phyloP scores from a whole-genome alignment of 345 rosid species.

The Pseudoturritis turrita region DNA sequence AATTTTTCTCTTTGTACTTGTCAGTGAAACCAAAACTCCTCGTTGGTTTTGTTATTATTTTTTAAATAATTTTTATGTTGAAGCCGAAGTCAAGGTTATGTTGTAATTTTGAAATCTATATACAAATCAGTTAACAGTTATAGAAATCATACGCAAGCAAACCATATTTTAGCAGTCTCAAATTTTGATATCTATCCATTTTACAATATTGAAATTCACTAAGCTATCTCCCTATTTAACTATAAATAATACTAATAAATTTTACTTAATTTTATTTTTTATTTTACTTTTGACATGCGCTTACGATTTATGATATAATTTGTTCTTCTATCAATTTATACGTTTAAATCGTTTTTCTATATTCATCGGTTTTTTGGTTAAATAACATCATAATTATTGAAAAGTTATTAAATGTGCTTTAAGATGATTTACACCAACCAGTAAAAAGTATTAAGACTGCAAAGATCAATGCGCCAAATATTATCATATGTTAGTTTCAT shows the following conservation, averaged over 20 bases:
- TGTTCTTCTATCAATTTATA: too few relatives aligned
- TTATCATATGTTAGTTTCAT: neutral
- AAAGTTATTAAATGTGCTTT: too few relatives aligned
- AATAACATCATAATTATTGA: neutral
- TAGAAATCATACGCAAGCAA: neutral
- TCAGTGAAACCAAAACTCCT: neutral
- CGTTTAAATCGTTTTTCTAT: too few relatives aligned
- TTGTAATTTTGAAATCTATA: neutral
- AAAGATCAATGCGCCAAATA: too few relatives aligned
- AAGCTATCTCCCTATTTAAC: neutral
- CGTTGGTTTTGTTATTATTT: neutral
- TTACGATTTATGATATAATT: too few relatives aligned
- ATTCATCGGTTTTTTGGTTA: too few relatives aligned
- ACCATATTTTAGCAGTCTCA: neutral
- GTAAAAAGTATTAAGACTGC: too few relatives aligned
- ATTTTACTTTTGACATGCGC: too few relatives aligned
- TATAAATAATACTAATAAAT: too few relatives aligned
- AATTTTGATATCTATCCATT: neutral
- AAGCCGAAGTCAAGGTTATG: neutral
- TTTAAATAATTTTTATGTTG: neutral
- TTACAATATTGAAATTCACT: neutral
- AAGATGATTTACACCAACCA: too few relatives aligned
- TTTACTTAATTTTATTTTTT: too few relatives aligned
- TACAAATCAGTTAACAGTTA: too few relatives aligned
- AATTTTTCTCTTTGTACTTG: constrained; percentile 1